Base-by-base conservation (phyloP, 257 asterid genomes). In the Salvia rosmarinus region DNA sequence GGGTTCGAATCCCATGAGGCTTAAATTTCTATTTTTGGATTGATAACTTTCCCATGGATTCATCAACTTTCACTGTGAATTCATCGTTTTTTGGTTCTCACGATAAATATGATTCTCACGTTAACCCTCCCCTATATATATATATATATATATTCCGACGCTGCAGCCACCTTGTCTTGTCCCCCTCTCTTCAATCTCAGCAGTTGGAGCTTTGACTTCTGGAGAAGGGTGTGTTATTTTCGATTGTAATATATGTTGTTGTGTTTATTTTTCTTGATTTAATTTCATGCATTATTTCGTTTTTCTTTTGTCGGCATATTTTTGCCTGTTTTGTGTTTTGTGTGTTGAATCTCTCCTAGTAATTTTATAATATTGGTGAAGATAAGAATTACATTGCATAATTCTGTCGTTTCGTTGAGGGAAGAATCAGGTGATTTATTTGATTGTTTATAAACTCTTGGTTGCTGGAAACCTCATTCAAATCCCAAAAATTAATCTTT, bases 141-240 rank as follows among this genome's bases (percentile, higher is more conserved):
- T n/a, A n/a, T n/a, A n/a, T n/a, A n/a, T n/a, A n/a, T n/a, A n/a
- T n/a, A n/a, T n/a, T n/a, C n/a, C n/a, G n/a, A n/a, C n/a, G n/a
- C n/a, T n/a, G n/a, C n/a, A 44, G 56, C 59, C 67, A 42, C 72
- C 42, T 40, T 47, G 30, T 44, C 39, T 17, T 5, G 40, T 35
- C 66, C 42, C 42, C 75, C 61, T 63, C 70, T 46, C 70, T 49
- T 37, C 64, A 61, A 52, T 60, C 72, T 64, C 67, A 43, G 73
- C 50, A 50, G 8, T 40, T 11, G 16, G 68, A 60, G 78, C 59
- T 71, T 80, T 67, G 78, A 67, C 67, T 75, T 67, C 72, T 62
- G 72, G 65, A 71, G 57, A 72, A 76, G 55, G 81, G 84, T 76
- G 14, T 58, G 73, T 14, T 61, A 16, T 21, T 32, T 13, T 35